Base-by-base conservation (phyloP, 257 asterid genomes). In the Lavandula angustifolia region DNA sequence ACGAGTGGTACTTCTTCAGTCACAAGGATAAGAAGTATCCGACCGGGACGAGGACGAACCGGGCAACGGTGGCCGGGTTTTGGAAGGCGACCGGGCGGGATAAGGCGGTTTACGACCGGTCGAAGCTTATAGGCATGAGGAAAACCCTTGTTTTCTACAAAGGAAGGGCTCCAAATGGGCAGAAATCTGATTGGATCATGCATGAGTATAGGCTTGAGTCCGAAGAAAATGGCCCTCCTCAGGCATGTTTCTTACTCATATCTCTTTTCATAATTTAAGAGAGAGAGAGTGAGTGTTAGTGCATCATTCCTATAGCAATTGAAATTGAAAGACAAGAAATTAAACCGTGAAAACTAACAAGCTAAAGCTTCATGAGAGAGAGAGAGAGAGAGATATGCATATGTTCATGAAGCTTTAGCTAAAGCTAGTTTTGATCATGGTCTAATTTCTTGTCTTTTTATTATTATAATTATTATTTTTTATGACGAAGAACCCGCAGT, bases 51-150 rank as follows among this genome's bases (percentile, higher is more conserved):
- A 66, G 88, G 31, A 84, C 91, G 14, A 84, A 84, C 35, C 16
- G 91, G 44, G 87, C 83, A 3, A 84, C 91, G 9, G 66, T 76
- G 49, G 72, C 84, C 22, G 91, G 87, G 50, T 84, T 81, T 18
- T 79, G 87, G 91, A 84, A 82, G 63, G 91, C 91, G 7, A 84
- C 86, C 1, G 88, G 92, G 2, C 76, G 80, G 7, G 92, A 85
- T 63, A 76, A 67, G 54, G 84, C 83, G 9, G 67, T 84, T 12
- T 78, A 62, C 62, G 69, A 49, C 52, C 47, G 14, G 59, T 53
- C 27, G 5, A 41, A 32, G 11, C 35, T 71, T 1, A 81, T 79
- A 33, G 91, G 88, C 6, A 78, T 84, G 33, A 84, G 81, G 61
- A 84, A 84, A 54, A 79, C 88, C 10, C 81, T 84, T 6, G 91